A percentile compares a stretch with the other conserved stretches of the same genome.
These are phyloP conservation scores for Globisporangium uncinulatum DNA, from an alignment of 352 stramenopile genomes.

Conservation along the genomic window DNA sequence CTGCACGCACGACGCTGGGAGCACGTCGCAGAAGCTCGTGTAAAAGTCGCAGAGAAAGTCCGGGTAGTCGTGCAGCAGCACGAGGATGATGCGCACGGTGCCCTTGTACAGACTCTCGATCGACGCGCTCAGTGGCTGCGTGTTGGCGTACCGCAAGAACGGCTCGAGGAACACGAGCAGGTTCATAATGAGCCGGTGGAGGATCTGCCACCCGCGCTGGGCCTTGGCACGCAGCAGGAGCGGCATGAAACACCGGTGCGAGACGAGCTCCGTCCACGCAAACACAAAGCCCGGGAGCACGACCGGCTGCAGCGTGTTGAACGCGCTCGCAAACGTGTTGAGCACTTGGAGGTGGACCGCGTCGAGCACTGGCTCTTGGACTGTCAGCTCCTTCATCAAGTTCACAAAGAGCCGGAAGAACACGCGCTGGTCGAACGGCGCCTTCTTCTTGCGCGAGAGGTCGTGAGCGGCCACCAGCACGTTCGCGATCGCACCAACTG, in stretches of 20 bases:
- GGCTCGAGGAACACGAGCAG: constrained; percentile 98
- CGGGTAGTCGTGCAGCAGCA: constrained; percentile 98
- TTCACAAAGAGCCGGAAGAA: constrained; percentile 99
- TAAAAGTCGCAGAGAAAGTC: constrained; percentile 98
- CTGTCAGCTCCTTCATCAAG: constrained; percentile 96
- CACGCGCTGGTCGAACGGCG: constrained; percentile 94
- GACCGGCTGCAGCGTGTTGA: constrained; percentile 96
- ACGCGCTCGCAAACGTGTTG: constrained; percentile 95
- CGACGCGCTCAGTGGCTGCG: constrained; percentile 81
- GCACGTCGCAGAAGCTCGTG: constrained; percentile 97
- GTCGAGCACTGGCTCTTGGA: constrained; percentile 91
- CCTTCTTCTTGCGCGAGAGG: constrained; percentile 78
- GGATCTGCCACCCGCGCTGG: constrained; percentile 95
- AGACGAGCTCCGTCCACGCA: constrained; percentile 98
- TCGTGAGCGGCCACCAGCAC: constrained; percentile 89
- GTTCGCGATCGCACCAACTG: constrained; percentile 92
- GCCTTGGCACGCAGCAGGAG: constrained; percentile 92
- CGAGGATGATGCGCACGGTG: constrained; percentile 95
- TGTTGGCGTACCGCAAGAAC: constrained; percentile 88
- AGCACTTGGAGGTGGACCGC: constrained; percentile 93
- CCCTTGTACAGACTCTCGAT: constrained; percentile 97
- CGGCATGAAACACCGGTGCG: constrained; percentile 98
- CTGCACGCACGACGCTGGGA: constrained; percentile 96
- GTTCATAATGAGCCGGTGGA: constrained; percentile 97
- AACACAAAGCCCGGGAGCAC: constrained; percentile 97